These are phyloP conservation scores for Sarcomyxa edulis DNA, from an alignment of 768 basidiomycete species.

Conservation along the genomic window DNA sequence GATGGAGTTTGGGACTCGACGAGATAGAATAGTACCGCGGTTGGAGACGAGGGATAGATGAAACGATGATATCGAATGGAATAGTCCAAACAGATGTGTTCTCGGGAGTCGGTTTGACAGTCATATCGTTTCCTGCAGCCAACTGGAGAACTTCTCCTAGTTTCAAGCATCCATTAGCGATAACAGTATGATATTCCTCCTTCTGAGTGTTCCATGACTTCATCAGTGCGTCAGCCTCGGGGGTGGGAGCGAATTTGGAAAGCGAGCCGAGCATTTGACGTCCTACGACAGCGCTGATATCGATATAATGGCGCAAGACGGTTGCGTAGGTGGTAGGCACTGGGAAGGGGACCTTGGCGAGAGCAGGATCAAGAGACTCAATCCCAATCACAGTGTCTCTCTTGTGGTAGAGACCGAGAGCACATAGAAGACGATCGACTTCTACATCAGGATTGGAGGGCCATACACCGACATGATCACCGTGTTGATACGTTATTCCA, in stretches of 20 bases:
- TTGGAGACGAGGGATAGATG: constrained; percentile 88
- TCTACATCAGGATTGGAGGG: constrained; percentile 91
- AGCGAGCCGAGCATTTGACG: constrained; percentile 88
- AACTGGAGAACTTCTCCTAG: constrained; percentile 91
- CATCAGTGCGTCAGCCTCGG: constrained; percentile 69
- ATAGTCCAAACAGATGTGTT: constrained; percentile 87
- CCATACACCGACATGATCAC: constrained; percentile 98
- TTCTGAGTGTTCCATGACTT: constrained; percentile 80
- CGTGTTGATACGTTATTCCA: constrained; percentile 97
- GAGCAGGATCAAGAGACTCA: constrained; percentile 94
- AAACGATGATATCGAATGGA: constrained; percentile 96
- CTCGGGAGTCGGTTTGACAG: constrained; percentile 47
- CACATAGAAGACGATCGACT: constrained; percentile 81
- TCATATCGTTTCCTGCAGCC: constrained; percentile 76
- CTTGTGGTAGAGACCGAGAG: constrained; percentile 80
- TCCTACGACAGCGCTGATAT: constrained; percentile 91
- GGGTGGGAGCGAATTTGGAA: constrained; percentile 82
- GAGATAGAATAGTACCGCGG: constrained; percentile 99
- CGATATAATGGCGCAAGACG: constrained; percentile 94
- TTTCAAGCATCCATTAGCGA: constrained; percentile 81
- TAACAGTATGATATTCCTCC: constrained; percentile 75
- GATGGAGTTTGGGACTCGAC: constrained; percentile 88
- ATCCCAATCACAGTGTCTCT: constrained; percentile 83
- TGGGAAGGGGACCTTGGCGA: constrained; percentile 98
- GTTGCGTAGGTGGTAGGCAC: constrained; percentile 92